Evolutionary conservation across 192 early-diverging fungal species (phyloP), one percentile per base, ranked within the genome.

Genomic region (Ambispora gerdemannii): DNA sequence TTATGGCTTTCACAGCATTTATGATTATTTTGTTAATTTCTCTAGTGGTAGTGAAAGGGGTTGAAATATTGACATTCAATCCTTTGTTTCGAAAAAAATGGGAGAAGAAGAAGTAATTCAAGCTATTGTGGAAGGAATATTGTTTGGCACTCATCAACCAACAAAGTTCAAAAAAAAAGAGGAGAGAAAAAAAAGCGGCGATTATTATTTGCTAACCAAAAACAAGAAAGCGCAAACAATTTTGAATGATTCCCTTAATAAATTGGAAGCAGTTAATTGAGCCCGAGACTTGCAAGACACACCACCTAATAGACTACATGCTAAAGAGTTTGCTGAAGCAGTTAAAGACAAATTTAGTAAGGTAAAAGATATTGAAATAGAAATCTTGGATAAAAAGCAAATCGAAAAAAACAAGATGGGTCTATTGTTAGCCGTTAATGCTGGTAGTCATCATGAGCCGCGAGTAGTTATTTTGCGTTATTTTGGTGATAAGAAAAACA

Each of bases 401-500:
- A 58, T 58, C 27, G 55, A 58, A 58, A 58, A 58, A 58, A 58
- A 58, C 4, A 58, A 58, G 27, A 58, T 58, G 55, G 55, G 55
- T 58, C 4, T 58, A 58, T 4, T 58, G 22, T 4, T 58, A 28
- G 55, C 55, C 2, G 55, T 58, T 58, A 58, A 58, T 58, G 55
- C 55, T 1, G 55, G 55, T 24, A 58, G 55, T 58, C 55, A 58
- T 58, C 55, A 58, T 4, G 55, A 58, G 4, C 55, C 55, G 27
- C 55, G 55, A 58, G 55, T 58, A 4, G 55, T 58, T 3, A 58
- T 58, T 4, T 58, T 58, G 27, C 55, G 55, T 4, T 58, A 58
- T 58, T 58, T 58, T 58, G 93, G 92, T 52, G 80, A 76, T 32
- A 78, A 81, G 58, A 62, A 72, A 63, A 75, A 71, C 15, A 82